Evolutionary conservation across 768 basidiomycete genomes (phyloP).

Genomic region (Hortiboletus campestris): DNA sequence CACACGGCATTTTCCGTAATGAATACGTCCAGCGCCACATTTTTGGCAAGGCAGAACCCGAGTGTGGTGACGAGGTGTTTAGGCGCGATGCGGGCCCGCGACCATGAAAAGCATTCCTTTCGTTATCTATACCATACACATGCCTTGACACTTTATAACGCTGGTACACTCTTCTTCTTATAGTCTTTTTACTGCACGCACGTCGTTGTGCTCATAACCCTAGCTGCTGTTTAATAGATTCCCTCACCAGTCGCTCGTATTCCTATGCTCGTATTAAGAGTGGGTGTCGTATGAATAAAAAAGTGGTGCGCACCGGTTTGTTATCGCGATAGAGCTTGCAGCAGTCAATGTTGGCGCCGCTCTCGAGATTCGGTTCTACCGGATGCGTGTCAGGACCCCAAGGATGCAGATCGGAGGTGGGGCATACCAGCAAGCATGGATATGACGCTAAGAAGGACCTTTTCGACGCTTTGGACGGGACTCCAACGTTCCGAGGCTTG

Average conservation of each 20-base stretch:
- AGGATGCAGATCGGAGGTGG: background rate
- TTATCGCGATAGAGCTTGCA: conserved; percentile 96
- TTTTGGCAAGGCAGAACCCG: conserved; percentile 52
- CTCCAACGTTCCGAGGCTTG: conserved; percentile 96
- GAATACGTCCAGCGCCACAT: conserved; percentile 89
- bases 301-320: conserved; percentile 41
- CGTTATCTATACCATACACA: background rate
- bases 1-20: conserved; percentile 76
- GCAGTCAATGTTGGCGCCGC: conserved; percentile 95
- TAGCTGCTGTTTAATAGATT: conserved; percentile 82
- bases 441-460: conserved; percentile 93
- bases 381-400: background rate
- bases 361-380: conserved; percentile 93
- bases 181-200: conserved; percentile 16
- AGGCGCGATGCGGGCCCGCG: conserved; percentile 30
- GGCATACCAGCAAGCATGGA: conserved; percentile 90
- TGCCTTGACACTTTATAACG: background rate
- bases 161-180: conserved; percentile 12
- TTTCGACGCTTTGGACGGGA: conserved; percentile 98
- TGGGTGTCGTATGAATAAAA: no score
- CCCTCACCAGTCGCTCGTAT: conserved; percentile 84
- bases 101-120: conserved; percentile 1
- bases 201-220: conserved; percentile 49
- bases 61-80: conserved; percentile 46
- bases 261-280: conserved; percentile 44